phyloP scores from a whole-genome alignment of 768 basidiomycete species.

The Leccinum variicolor region DNA sequence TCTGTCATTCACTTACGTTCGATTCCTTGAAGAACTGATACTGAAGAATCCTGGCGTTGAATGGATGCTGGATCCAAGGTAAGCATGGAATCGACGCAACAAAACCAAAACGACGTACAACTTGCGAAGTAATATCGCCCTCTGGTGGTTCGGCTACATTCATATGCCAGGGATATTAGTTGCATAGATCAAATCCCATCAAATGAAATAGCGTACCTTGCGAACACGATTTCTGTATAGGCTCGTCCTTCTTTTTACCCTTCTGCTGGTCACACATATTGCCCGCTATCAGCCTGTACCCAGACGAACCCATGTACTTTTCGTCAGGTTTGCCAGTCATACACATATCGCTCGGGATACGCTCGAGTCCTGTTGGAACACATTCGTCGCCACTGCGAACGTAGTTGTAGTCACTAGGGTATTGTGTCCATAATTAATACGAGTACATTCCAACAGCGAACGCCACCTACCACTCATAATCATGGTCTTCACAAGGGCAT shows the following conservation, averaged over 20 bases:
- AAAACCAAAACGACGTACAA: slow-evolving; percentile 41
- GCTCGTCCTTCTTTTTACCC: slow-evolving; percentile 67
- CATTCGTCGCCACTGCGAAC: slow-evolving; percentile 73
- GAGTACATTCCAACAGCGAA: not conserved
- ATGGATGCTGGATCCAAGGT: slow-evolving; percentile 54
- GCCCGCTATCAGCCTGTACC: slow-evolving; percentile 89
- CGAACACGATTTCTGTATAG: slow-evolving; percentile 71
- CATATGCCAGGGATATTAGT: not conserved
- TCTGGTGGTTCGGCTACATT: slow-evolving; percentile 69
- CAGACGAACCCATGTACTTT: slow-evolving; percentile 83
- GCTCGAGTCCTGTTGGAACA: slow-evolving; percentile 83
- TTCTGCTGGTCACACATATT: slow-evolving; percentile 69
- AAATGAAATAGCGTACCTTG: slow-evolving; percentile 44
- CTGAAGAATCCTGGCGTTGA: slow-evolving; percentile 63
- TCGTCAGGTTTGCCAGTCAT: slow-evolving; percentile 44
- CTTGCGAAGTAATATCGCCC: slow-evolving; percentile 75
- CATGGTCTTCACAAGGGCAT: slow-evolving; percentile 81
- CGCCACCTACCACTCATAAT: slow-evolving; percentile 85
- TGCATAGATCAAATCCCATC: not conserved
- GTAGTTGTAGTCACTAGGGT: slow-evolving; percentile 82
- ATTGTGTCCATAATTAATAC: not conserved
- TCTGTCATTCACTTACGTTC: slow-evolving; percentile 40
- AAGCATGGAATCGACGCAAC: not conserved
- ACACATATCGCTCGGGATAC: slow-evolving; percentile 76
- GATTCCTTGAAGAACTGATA: slow-evolving; percentile 85